Percentiles rank a stretch among this genome's conserved stretches.
Conservation (phyloP, 257 asterid species). For the Solanum piurae region DNA sequence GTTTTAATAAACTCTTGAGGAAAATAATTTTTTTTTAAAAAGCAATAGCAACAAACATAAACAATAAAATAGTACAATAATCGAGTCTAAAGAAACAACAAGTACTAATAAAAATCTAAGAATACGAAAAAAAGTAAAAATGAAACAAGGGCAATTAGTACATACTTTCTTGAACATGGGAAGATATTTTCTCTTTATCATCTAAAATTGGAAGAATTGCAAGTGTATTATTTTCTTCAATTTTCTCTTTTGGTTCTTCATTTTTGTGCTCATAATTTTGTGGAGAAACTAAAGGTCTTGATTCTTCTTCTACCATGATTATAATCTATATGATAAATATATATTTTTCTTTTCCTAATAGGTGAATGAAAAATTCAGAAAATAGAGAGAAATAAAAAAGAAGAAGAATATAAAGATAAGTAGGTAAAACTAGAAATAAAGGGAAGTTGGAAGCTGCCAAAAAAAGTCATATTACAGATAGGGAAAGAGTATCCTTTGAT, state of each 20-base stretch:
- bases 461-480: not conserved
- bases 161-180: conserved; percentile 6
- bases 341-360: no score
- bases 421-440: not conserved
- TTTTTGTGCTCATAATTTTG: not conserved
- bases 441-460: conserved; percentile 8
- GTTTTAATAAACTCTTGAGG: no score
- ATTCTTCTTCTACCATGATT: conserved; percentile 14
- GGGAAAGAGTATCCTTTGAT: not conserved
- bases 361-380: not conserved
- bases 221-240: not conserved
- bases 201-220: not conserved
- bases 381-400: not conserved
- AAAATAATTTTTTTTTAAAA: no score
- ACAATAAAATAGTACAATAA: not conserved
- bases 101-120: not conserved
- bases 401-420: not conserved
- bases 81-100: not conserved
- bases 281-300: not conserved
- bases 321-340: not conserved
- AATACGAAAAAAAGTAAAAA: no score
- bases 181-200: conserved; percentile 1
- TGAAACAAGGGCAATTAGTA: not conserved
- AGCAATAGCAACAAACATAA: no score
- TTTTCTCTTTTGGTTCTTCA: not conserved